Conservation (phyloP, 1,139 yeast genomes). For the Debaryomyces fabryi region DNA sequence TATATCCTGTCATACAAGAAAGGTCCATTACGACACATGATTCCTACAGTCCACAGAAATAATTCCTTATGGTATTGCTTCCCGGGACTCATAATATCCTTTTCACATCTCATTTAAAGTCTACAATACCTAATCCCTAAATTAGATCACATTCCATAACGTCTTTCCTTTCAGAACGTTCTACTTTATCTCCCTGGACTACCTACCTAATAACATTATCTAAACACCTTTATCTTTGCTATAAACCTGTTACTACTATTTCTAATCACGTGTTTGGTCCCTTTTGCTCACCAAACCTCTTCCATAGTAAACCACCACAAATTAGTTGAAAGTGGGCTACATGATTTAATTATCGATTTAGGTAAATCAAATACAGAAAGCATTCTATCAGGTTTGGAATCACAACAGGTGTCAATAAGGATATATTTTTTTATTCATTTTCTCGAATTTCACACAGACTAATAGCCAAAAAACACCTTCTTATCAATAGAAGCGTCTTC, state of each 20-base stretch:
- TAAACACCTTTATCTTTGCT: neutral
- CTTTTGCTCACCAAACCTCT: neutral
- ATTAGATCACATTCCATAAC: too few species aligned
- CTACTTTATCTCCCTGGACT: neutral
- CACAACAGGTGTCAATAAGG: neutral
- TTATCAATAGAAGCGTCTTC: slow-evolving; percentile 1
- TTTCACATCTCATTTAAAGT: too few species aligned
- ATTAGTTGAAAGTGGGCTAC: neutral
- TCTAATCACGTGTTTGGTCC: neutral
- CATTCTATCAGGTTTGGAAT: neutral
- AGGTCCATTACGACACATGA: neutral
- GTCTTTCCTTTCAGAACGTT: too few species aligned
- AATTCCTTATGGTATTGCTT: neutral
- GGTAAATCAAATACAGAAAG: neutral
- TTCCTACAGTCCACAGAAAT: neutral
- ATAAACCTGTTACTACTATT: neutral
- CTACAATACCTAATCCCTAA: too few species aligned
- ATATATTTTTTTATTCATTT: neutral
- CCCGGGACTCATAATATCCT: too few species aligned
- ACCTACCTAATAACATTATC: neutral
- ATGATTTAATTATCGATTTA: neutral
- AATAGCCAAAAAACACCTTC: neutral
- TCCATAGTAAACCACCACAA: neutral
- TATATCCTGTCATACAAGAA: neutral
- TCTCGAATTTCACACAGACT: neutral